phyloP scores from a whole-genome alignment of 352 stramenopile species.

The Pythium rhizo-oryzae region DNA sequence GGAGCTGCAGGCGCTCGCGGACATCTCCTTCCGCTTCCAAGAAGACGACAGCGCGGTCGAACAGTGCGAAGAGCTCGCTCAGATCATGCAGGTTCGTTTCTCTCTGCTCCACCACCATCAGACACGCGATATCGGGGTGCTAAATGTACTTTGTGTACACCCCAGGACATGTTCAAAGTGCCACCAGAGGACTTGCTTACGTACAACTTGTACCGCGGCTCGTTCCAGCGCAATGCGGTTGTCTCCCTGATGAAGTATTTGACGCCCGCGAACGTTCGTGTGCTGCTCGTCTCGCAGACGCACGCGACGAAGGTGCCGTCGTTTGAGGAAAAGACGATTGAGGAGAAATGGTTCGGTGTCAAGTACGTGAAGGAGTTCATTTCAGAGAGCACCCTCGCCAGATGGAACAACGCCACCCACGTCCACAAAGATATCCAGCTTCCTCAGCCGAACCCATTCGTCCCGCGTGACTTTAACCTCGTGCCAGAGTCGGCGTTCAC shows the following conservation, averaged over 20 bases:
- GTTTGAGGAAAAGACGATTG: conserved; percentile 9
- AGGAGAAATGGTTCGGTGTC: conserved; percentile 66
- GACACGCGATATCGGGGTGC: too few relatives aligned
- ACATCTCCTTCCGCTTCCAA: conserved; percentile 41
- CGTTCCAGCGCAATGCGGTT: conserved; percentile 37
- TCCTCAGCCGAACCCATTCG: conserved; percentile 60
- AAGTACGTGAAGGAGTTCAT: conserved; percentile 56
- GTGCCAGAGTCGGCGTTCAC: conserved; percentile 30
- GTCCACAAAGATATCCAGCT: conserved; percentile 22
- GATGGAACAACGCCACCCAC: conserved; percentile 35
- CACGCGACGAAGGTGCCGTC: conserved; percentile 28
- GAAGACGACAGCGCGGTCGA: conserved; percentile 29
- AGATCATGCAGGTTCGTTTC: conserved; percentile 54
- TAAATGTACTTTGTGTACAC: background rate
- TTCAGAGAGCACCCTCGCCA: conserved; percentile 16
- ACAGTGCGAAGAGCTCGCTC: conserved; percentile 53
- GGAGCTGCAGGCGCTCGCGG: conserved; percentile 33
- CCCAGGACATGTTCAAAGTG: conserved; percentile 48
- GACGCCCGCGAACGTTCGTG: conserved; percentile 46
- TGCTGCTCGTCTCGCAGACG: conserved; percentile 56
- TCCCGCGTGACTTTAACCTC: conserved; percentile 63
- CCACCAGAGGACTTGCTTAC: conserved; percentile 48
- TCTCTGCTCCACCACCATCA: conserved; percentile 24
- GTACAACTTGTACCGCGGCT: conserved; percentile 58
- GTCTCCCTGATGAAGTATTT: conserved; percentile 39